Evolutionary conservation across 495 filamentous ascomycete genomes (phyloP).

Genomic region (Aspergillus avenaceus): DNA sequence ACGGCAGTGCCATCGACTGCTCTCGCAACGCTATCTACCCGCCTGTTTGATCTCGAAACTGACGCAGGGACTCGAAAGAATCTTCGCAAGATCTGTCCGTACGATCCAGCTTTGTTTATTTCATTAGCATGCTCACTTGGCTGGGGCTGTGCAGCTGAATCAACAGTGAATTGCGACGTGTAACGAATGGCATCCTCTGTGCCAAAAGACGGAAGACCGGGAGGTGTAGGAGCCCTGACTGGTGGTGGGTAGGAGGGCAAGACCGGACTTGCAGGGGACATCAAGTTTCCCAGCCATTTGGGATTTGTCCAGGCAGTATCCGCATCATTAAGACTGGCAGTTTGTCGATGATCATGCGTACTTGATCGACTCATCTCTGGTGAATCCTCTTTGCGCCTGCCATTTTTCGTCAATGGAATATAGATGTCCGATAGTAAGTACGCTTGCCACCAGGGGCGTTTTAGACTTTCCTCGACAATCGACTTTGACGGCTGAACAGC

Average conservation of each 20-base stretch:
- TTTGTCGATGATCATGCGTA: slow-evolving; percentile 15
- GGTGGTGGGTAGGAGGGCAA: slow-evolving; percentile 39
- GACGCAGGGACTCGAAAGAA: slow-evolving; percentile 20
- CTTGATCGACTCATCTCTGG: slow-evolving; percentile 11
- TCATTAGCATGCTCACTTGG: neutral
- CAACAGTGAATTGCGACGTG: slow-evolving; percentile 23
- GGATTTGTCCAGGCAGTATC: slow-evolving; percentile 7
- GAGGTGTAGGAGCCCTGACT: slow-evolving; percentile 39
- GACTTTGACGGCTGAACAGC: neutral
- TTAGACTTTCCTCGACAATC: neutral
- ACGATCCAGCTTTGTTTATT: slow-evolving; percentile 13
- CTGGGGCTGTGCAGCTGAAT: slow-evolving; percentile 1
- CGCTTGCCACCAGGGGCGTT: slow-evolving; percentile 9
- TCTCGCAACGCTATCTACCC: slow-evolving; percentile 17
- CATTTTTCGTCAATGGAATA: neutral
- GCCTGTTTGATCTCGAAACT: slow-evolving; percentile 2
- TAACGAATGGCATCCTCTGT: slow-evolving; percentile 37
- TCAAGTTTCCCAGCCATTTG: slow-evolving; percentile 22
- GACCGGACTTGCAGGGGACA: slow-evolving; percentile 24
- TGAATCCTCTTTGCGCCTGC: neutral
- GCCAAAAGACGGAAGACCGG: slow-evolving; percentile 45
- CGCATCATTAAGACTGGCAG: slow-evolving; percentile 19
- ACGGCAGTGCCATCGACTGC: slow-evolving; percentile 36
- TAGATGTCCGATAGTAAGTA: slow-evolving; percentile 17
- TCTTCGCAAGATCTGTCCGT: slow-evolving; percentile 22